These are phyloP conservation scores for Scutellaria barbata DNA, from an alignment of 257 asterid genomes.

Conservation along the genomic window DNA sequence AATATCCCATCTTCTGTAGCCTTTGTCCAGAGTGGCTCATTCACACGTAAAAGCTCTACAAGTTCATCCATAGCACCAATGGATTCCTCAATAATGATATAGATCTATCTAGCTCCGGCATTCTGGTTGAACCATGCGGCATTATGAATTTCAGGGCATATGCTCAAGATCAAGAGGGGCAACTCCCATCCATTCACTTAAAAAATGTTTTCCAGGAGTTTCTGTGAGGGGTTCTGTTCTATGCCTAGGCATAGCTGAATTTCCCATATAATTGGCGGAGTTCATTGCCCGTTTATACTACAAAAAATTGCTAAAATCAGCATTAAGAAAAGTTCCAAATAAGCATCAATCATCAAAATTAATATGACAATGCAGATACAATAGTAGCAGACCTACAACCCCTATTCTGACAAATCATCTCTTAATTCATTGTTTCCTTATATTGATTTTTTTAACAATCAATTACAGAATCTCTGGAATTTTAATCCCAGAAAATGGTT, in stretches of 20 bases:
- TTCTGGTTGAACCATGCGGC: slow-evolving; percentile 29
- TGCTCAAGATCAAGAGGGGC: slow-evolving; percentile 29
- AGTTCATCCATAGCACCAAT: slow-evolving; percentile 60
- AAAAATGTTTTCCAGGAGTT: slow-evolving; percentile 27
- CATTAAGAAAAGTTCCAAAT: background rate
- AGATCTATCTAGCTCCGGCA: slow-evolving; percentile 44
- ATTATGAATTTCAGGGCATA: slow-evolving; percentile 6
- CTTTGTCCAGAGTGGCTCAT: slow-evolving; percentile 67
- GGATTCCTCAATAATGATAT: slow-evolving; percentile 42
- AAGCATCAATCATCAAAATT: slow-evolving; percentile 5
- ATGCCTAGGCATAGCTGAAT: slow-evolving; percentile 28
- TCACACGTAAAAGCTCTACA: slow-evolving; percentile 50
- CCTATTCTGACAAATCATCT: slow-evolving; percentile 6
- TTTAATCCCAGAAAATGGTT: background rate
- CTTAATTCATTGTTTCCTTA: background rate
- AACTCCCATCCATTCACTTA: slow-evolving; percentile 34
- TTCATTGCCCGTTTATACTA: slow-evolving; percentile 49
- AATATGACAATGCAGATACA: slow-evolving; percentile 14
- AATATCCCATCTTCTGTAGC: slow-evolving; percentile 50
- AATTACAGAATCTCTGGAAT: no score
- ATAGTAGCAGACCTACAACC: background rate
- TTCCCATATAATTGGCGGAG: slow-evolving; percentile 46
- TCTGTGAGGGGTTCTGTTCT: slow-evolving; percentile 30
- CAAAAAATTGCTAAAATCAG: slow-evolving; percentile 9
- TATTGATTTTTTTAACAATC: no score